Base-by-base conservation (phyloP, 2,329 filamentous ascomycete genomes). In the Cyphellophora attinorum region DNA sequence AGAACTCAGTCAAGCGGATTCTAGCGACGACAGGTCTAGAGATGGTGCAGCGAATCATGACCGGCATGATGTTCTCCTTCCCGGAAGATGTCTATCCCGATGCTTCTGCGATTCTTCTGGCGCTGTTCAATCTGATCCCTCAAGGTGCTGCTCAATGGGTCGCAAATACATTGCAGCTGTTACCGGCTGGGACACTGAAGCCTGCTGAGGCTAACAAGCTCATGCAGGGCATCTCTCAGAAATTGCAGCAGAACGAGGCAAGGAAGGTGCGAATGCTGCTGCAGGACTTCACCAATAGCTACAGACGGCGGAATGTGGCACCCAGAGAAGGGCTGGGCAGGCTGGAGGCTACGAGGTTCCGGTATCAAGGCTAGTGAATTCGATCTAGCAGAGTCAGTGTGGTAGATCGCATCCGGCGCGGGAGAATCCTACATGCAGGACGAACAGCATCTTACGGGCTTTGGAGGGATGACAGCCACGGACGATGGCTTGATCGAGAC, bases 41-140 rank as follows among this genome's bases (percentile, higher is more conserved):
- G 37, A 68, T 98, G 17, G 79, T 91, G 5, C 89, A 94, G 60
- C 82, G 88, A 44, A 79, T 93, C 38, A 71, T 98, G 64, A 91
- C 88, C 1, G 91, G 91, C 40, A 93, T 98, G 88, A 96, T 98
- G 89, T 95, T 95, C 57, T 93, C 82, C 1, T 98, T 98, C 62
- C 93, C 91, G 0, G 76, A 84, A 28, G 91, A 96, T 57, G 95
- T 88, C 61, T 93, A 96, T 53, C 80, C 88, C 1, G 91, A 98
- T 54, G 88, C 86, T 11, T 94, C 85, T 31, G 88, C 86, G 4
- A 85, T 94, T n/a, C 64, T 98, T 34, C 75, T 98, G 40, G 79
- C 81, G 3, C 69, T 96, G 45, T 94, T 98, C 54, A 81, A 94
- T 56, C 65, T 96, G 27, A 67, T 93, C 53, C 91, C 91, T 0